Conservation (phyloP, 2,329 filamentous ascomycete species). For the Thielaviopsis musarum region DNA sequence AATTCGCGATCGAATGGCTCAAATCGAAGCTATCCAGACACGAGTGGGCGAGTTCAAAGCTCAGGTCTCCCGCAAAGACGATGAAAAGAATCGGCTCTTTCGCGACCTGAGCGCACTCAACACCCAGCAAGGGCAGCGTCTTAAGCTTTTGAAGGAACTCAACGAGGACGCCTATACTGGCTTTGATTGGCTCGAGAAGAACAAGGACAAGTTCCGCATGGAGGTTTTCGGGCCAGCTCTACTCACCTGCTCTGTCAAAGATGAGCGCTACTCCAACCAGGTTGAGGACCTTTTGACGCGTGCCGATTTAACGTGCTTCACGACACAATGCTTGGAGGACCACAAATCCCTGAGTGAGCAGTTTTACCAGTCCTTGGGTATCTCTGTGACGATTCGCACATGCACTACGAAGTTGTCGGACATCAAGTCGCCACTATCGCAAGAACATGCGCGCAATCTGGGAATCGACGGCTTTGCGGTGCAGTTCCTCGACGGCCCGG, state of each 20-base stretch:
- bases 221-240: conserved; percentile 69
- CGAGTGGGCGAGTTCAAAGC: conserved; percentile 25
- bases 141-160: conserved; percentile 42
- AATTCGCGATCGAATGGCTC: conserved; percentile 32
- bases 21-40: conserved; percentile 26
- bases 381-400: conserved; percentile 58
- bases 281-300: conserved; percentile 33
- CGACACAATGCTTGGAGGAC: conserved; percentile 58
- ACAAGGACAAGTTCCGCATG: conserved; percentile 53
- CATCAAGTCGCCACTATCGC: conserved; percentile 37
- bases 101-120: conserved; percentile 42
- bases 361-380: conserved; percentile 43
- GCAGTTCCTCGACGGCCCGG: conserved; percentile 66
- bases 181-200: conserved; percentile 68
- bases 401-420: conserved; percentile 35
- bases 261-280: conserved; percentile 45
- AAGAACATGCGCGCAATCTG: conserved; percentile 34
- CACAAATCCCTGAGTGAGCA: conserved; percentile 54
- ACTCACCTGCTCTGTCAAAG: conserved; percentile 62
- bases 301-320: conserved; percentile 50
- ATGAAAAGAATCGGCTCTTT: conserved; percentile 20
- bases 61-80: conserved; percentile 16
- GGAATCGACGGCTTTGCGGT: conserved; percentile 70
- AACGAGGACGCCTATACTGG: conserved; percentile 50
- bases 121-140: conserved; percentile 59